Conservation (phyloP, 306 rosid genomes). For the Hippophae rhamnoides region DNA sequence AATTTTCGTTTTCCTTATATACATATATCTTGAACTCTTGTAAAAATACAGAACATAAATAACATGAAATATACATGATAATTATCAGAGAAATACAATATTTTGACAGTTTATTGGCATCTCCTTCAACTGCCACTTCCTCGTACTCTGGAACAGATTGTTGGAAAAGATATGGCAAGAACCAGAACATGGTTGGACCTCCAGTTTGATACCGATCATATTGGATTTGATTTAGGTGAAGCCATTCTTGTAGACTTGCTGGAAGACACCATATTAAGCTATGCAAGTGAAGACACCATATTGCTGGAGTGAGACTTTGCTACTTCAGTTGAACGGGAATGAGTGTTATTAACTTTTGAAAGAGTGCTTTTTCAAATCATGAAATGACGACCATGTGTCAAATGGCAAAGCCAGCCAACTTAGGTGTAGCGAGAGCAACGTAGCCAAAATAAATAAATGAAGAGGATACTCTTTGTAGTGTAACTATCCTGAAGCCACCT, state of each 20-base stretch:
- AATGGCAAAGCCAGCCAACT: conserved; percentile 7
- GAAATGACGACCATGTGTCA: conserved; percentile 13
- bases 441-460: conserved; percentile 9
- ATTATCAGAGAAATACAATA: too few relatives aligned
- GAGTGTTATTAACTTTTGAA: conserved; percentile 29
- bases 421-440: conserved; percentile 9
- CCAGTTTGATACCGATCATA: conserved; percentile 47
- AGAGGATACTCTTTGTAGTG: conserved; percentile 9
- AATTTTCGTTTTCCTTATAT: too few relatives aligned
- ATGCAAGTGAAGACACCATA: conserved; percentile 20
- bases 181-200: conserved; percentile 66
- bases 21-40: too few relatives aligned
- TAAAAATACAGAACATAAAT: too few relatives aligned
- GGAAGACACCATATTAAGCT: conserved; percentile 57
- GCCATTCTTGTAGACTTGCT: conserved; percentile 64
- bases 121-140: conserved; percentile 61
- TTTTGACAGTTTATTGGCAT: conserved; percentile 76
- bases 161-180: conserved; percentile 69
- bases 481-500: conserved; percentile 17
- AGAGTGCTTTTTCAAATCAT: conserved; percentile 13
- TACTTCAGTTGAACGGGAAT: conserved; percentile 21
- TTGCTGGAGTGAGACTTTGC: background rate
- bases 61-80: too few relatives aligned
- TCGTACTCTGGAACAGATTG: conserved; percentile 68
- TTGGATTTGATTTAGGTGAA: conserved; percentile 62